Evolutionary conservation across 371 early-diverging fungal species (phyloP), one percentile per base, ranked within the genome.

Genomic region (Mucor piriformis): DNA sequence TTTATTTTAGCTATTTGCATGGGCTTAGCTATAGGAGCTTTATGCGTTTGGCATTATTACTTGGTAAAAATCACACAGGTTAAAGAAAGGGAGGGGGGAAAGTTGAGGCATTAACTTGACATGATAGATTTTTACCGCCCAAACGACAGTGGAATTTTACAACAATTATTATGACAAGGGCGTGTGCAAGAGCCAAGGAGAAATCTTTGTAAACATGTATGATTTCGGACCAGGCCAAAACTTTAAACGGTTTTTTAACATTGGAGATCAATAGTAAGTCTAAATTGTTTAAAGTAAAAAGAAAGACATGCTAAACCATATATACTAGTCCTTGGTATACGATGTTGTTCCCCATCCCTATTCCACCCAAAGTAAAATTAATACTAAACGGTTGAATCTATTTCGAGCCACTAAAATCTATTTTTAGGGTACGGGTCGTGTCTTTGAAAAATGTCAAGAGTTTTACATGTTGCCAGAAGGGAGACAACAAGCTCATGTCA

Each of bases 21-120:
- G 64, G 87, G 84, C 2, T 12, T 85, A 8, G 85, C 85, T 8
- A 67, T 81, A 57, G 81, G 74, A 2, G 82, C 73, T 6, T 70
- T 86, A 64, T 82, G 82, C 43, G 48, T 51, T 44, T 86, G 86
- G 86, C 86, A 86, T 71, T 84, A 83, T 62, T 86, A 81, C 64
- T 57, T 86, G 53, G 86, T 83, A 76, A 60, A 65, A 18, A n/a
- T n/a, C n/a, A n/a, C n/a, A n/a, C n/a, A n/a, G n/a, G n/a, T n/a
- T n/a, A 42, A 12, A 37, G n/a, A 37, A 37, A 10, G 37, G 12
- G n/a, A 37, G n/a, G 35, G 7, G 11, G 40, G 1, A 2, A 0
- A 15, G 16, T 16, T 27, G 24, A 21, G 32, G 6, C 33, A 37
- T n/a, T 35, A 7, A 50, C 50, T 15, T 57, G 23, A 21, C 23